A percentile compares a stretch with the other conserved stretches of the same genome.
phyloP scores from a whole-genome alignment of 192 early-diverging fungal species.

The Mortierella claussenii region DNA sequence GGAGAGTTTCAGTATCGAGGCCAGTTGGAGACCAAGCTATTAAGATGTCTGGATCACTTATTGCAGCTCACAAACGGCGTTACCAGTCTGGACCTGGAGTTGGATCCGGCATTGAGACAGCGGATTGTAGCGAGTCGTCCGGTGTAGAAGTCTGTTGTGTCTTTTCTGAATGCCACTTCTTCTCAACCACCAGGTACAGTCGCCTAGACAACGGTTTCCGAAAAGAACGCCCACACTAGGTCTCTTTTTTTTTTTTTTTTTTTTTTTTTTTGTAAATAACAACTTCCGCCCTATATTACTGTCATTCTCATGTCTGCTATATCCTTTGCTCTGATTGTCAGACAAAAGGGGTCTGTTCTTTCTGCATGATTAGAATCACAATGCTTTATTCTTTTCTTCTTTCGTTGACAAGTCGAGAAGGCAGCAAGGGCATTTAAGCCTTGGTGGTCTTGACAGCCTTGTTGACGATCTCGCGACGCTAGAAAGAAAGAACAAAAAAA shows the following conservation, averaged over 20 bases:
- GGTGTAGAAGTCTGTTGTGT: neutral
- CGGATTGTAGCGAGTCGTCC: constrained; percentile 40
- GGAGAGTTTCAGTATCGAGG: constrained; percentile 42
- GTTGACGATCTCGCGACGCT: constrained; percentile 52
- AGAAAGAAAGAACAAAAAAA: neutral
- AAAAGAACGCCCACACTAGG: too few relatives aligned
- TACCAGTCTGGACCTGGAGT: constrained; percentile 7
- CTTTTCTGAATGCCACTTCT: too few relatives aligned
- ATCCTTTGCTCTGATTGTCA: neutral
- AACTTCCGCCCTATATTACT: too few relatives aligned
- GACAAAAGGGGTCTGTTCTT: neutral
- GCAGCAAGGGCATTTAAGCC: constrained; percentile 33
- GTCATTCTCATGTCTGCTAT: neutral
- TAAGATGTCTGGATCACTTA: constrained; percentile 42
- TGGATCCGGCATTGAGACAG: constrained; percentile 17
- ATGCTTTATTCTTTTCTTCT: constrained; percentile 27
- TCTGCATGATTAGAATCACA: constrained; percentile 15
- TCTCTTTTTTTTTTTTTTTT: too few relatives aligned
- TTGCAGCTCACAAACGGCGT: constrained; percentile 28
- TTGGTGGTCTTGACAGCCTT: constrained; percentile 46
- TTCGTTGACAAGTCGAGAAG: constrained; percentile 7
- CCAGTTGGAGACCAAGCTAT: constrained; percentile 30
- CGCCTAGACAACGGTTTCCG: too few relatives aligned
- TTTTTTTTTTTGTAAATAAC: too few relatives aligned
- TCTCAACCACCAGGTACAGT: too few relatives aligned